Conservation (phyloP, 495 filamentous ascomycete species). For the Hyaloscypha hepaticicola region DNA sequence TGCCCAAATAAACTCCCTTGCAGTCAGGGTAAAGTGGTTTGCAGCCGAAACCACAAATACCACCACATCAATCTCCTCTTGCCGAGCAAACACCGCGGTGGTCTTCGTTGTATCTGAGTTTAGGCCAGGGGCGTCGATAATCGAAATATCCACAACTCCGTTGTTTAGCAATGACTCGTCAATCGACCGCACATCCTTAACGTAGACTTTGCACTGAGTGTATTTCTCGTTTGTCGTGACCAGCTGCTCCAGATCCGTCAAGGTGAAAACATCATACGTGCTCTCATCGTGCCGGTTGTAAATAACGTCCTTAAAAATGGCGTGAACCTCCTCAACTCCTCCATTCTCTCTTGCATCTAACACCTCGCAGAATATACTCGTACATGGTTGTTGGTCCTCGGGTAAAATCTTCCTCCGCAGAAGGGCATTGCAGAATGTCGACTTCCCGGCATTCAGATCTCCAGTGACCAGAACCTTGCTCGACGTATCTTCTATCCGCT, state of each 20-base stretch:
- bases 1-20: conserved; percentile 94
- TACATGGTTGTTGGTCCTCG: conserved; percentile 98
- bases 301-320: conserved; percentile 72
- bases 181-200: conserved; percentile 86
- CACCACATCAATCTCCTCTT: conserved; percentile 98
- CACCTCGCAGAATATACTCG: conserved; percentile 97
- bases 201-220: conserved; percentile 94
- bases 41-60: conserved; percentile 97
- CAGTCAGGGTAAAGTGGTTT: conserved; percentile 95
- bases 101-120: conserved; percentile 96
- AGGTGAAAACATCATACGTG: conserved; percentile 81
- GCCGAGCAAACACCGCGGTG: conserved; percentile 91
- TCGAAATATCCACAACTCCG: conserved; percentile 94
- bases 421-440: conserved; percentile 96
- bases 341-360: conserved; percentile 87
- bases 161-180: conserved; percentile 96
- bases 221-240: conserved; percentile 85
- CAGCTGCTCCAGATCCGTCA: conserved; percentile 80
- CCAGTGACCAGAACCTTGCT: conserved; percentile 98
- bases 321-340: conserved; percentile 91
- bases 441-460: conserved; percentile 96
- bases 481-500: conserved; percentile 94
- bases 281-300: conserved; percentile 92
- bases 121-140: conserved; percentile 94
- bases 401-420: conserved; percentile 89